phyloP scores from a whole-genome alignment of 2,329 filamentous ascomycete genomes.

The Pleurostoma richardsiae region DNA sequence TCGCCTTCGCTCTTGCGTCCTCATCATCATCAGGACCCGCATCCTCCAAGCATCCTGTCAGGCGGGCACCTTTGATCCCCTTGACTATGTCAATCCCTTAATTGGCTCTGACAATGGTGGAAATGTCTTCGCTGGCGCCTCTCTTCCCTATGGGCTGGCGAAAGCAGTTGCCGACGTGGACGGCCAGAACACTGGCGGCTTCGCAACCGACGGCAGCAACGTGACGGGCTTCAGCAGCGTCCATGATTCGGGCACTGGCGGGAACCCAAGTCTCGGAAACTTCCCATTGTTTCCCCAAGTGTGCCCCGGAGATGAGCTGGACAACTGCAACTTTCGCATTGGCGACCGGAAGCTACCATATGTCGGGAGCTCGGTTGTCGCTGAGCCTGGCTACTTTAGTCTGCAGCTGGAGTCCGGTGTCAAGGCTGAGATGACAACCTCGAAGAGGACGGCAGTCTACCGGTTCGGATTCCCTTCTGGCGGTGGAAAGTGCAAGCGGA shows the following conservation, averaged over 20 bases:
- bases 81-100: slow-evolving; percentile 35
- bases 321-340: slow-evolving; percentile 50
- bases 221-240: slow-evolving; percentile 46
- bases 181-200: slow-evolving; percentile 37
- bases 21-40: background rate
- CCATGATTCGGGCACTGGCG: slow-evolving; percentile 39
- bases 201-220: slow-evolving; percentile 37
- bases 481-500: slow-evolving; percentile 2
- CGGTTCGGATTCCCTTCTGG: slow-evolving; percentile 48
- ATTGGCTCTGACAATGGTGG: slow-evolving; percentile 52
- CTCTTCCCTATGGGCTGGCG: slow-evolving; percentile 49
- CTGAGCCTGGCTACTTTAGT: slow-evolving; percentile 52
- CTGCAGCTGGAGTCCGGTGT: slow-evolving; percentile 50
- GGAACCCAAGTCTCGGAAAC: slow-evolving; percentile 38
- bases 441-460: slow-evolving; percentile 58
- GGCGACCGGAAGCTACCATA: slow-evolving; percentile 34
- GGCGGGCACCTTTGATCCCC: slow-evolving; percentile 10
- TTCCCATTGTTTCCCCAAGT: slow-evolving; percentile 40
- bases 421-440: slow-evolving; percentile 53
- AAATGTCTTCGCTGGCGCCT: slow-evolving; percentile 53
- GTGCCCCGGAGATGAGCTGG: slow-evolving; percentile 40
- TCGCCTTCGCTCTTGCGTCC: background rate
- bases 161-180: slow-evolving; percentile 51
- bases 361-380: slow-evolving; percentile 36
- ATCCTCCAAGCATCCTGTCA: background rate